phyloP scores from a whole-genome alignment of 495 filamentous ascomycete genomes.

The Tuber indicum region DNA sequence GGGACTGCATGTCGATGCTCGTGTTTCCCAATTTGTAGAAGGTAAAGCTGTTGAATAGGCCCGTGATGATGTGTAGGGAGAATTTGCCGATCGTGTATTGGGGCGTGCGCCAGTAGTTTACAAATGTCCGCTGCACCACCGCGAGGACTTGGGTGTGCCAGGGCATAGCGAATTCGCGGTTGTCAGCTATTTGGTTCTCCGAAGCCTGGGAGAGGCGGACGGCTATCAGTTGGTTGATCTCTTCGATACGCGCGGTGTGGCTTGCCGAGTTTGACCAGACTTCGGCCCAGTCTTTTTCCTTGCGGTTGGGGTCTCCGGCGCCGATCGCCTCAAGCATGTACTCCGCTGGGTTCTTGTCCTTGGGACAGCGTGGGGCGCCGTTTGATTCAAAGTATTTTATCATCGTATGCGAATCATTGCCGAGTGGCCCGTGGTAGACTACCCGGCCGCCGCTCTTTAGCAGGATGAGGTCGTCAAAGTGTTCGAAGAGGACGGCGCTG shows the following conservation, averaged over 20 bases:
- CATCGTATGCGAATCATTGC: slow-evolving; percentile 50
- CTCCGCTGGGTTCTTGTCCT: slow-evolving; percentile 58
- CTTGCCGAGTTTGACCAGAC: slow-evolving; percentile 50
- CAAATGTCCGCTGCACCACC: slow-evolving; percentile 44
- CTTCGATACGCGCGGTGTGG: slow-evolving; percentile 44
- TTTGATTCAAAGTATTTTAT: slow-evolving; percentile 60
- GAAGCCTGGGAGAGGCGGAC: slow-evolving; percentile 34
- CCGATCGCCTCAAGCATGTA: slow-evolving; percentile 65
- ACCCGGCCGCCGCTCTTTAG: slow-evolving; percentile 63
- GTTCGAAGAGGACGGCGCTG: slow-evolving; percentile 61
- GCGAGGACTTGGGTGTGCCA: slow-evolving; percentile 42
- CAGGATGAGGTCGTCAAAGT: slow-evolving; percentile 66
- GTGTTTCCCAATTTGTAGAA: slow-evolving; percentile 44
- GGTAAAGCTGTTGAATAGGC: slow-evolving; percentile 55
- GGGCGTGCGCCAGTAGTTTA: slow-evolving; percentile 44
- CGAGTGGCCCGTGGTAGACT: slow-evolving; percentile 64
- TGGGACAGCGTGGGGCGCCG: slow-evolving; percentile 55
- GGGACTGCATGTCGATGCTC: slow-evolving; percentile 42
- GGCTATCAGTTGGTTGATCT: slow-evolving; percentile 47
- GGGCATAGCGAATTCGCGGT: slow-evolving; percentile 51
- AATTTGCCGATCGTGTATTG: slow-evolving; percentile 48
- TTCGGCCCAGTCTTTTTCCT: slow-evolving; percentile 57
- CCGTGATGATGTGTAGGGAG: slow-evolving; percentile 44
- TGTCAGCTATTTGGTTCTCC: slow-evolving; percentile 43
- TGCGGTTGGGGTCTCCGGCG: slow-evolving; percentile 57